These are phyloP conservation scores for Mycena chlorophos DNA, from an alignment of 768 basidiomycete species.

Conservation along the genomic window DNA sequence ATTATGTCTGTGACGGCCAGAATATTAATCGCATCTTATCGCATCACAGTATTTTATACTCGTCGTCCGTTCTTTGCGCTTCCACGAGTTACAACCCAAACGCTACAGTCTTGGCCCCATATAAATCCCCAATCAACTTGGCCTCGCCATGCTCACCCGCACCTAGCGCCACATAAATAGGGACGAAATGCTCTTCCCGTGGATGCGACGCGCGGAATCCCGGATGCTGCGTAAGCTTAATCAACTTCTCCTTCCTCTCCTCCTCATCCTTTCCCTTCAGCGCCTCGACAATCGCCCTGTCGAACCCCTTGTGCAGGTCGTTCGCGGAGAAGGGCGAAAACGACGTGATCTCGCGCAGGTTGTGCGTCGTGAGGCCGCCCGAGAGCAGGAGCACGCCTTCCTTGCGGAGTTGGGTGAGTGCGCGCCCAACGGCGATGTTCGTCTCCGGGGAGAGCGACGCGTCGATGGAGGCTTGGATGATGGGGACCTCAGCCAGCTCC, in stretches of 20 bases:
- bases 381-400: slow-evolving; percentile 70
- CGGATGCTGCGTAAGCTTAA: slow-evolving; percentile 54
- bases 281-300: slow-evolving; percentile 59
- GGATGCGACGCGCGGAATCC: slow-evolving; percentile 73
- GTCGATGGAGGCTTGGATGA: slow-evolving; percentile 73
- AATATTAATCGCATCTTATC: too few relatives aligned
- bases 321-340: slow-evolving; percentile 53
- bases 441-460: slow-evolving; percentile 54
- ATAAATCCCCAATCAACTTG: slow-evolving; percentile 49
- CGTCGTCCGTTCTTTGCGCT: too few relatives aligned
- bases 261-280: slow-evolving; percentile 47
- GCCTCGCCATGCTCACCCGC: slow-evolving; percentile 61
- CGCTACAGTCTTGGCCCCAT: slow-evolving; percentile 64
- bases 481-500: slow-evolving; percentile 58
- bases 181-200: slow-evolving; percentile 79
- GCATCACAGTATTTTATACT: too few relatives aligned
- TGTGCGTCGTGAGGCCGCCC: slow-evolving; percentile 68
- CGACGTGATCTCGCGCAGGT: slow-evolving; percentile 53
- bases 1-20: too few relatives aligned
- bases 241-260: slow-evolving; percentile 56
- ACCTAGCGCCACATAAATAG: slow-evolving; percentile 74
- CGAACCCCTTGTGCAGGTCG: slow-evolving; percentile 53
- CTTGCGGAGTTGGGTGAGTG: slow-evolving; percentile 59
- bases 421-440: slow-evolving; percentile 68
- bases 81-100: slow-evolving; percentile 61